Evolutionary conservation across 495 filamentous ascomycete genomes (phyloP).

Genomic region (Talaromyces liani): DNA sequence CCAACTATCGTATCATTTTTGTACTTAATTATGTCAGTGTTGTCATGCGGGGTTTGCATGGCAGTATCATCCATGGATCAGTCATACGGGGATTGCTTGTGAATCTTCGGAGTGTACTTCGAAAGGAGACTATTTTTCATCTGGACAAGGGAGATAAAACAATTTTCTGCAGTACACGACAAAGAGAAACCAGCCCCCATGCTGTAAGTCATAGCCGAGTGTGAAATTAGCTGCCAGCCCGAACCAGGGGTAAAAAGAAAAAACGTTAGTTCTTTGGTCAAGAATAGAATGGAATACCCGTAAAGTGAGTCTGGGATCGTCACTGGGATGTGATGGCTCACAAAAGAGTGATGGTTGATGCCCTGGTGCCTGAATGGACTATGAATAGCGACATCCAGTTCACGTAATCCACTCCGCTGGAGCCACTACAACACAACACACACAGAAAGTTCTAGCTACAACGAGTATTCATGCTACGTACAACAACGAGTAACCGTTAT

Average conservation of each 20-base stretch:
- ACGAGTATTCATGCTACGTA: background rate
- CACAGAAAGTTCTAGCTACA: background rate
- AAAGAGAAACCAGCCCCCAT: background rate
- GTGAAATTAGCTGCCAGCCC: no score
- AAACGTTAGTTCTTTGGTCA: no score
- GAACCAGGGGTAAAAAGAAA: no score
- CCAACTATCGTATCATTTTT: no score
- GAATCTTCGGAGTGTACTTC: background rate
- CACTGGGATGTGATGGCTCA: background rate
- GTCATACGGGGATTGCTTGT: background rate
- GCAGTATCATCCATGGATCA: background rate
- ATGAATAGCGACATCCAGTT: background rate
- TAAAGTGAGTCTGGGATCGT: no score
- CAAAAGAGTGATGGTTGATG: background rate
- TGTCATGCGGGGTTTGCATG: no score
- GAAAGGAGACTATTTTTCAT: background rate
- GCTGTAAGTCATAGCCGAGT: no score
- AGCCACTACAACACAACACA: background rate
- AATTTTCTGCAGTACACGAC: background rate
- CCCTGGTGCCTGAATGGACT: background rate
- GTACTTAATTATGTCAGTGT: no score
- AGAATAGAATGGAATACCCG: no score
- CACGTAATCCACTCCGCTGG: background rate
- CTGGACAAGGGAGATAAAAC: background rate
- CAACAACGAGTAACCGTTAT: background rate